phyloP scores from a whole-genome alignment of 78 protist genomes.

The Chrysochromulina parva region DNA sequence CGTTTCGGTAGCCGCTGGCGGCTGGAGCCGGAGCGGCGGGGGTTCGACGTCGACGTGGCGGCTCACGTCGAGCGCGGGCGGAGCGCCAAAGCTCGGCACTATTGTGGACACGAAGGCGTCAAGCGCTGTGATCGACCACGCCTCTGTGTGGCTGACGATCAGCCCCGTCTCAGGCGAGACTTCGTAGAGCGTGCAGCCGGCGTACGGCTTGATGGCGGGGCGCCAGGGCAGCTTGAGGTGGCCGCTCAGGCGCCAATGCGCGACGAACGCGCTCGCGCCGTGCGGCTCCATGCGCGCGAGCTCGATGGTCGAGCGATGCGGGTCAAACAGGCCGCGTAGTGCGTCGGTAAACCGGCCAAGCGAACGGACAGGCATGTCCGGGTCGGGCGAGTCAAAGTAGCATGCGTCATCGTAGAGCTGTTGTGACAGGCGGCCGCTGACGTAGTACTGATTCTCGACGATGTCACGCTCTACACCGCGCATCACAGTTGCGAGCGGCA shows the following conservation, averaged over 20 bases:
- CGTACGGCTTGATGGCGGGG: conserved; percentile 2
- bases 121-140: neutral
- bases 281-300: neutral
- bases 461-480: neutral
- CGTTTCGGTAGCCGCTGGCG: too few relatives aligned
- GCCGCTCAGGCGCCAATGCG: neutral
- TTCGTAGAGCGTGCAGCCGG: neutral
- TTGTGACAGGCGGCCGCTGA: neutral
- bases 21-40: too few relatives aligned
- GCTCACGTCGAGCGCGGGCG: too few relatives aligned
- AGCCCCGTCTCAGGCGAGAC: neutral
- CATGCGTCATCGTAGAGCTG: neutral
- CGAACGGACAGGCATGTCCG: neutral
- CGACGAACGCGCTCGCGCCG: neutral
- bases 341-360: neutral
- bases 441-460: neutral
- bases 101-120: neutral
- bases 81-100: neutral
- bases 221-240: neutral
- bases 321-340: neutral
- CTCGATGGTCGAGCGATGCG: neutral
- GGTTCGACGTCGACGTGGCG: too few relatives aligned
- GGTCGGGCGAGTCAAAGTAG: conserved; percentile 23
- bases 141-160: neutral
- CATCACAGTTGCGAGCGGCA: neutral